These are phyloP conservation scores for Backusella mclennaniae DNA, from an alignment of 192 early-diverging fungal genomes.

Conservation along the genomic window DNA sequence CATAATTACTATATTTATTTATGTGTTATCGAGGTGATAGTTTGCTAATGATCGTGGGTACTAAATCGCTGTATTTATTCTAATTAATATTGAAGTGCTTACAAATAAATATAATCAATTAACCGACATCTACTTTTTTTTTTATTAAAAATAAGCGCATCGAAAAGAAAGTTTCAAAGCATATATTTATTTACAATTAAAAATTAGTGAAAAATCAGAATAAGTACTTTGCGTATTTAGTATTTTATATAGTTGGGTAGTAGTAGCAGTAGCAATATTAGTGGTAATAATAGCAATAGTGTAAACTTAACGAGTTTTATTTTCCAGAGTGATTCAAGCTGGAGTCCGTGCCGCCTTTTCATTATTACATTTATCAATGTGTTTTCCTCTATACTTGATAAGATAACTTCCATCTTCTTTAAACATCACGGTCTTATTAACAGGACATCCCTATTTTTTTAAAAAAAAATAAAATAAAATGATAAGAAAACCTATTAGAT, in stretches of 20 bases:
- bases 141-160: background rate
- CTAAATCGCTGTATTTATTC: background rate
- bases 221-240: background rate
- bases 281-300: no score
- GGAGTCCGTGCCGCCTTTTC: conserved; percentile 23
- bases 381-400: conserved; percentile 55
- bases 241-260: background rate
- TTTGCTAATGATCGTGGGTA: background rate
- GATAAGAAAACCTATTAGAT: background rate
- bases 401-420: conserved; percentile 48
- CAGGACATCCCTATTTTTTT: conserved; percentile 30
- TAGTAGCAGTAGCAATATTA: no score
- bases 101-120: background rate
- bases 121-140: no score
- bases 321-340: background rate
- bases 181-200: background rate
- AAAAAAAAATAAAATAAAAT: background rate
- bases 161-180: background rate
- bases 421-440: conserved; percentile 56
- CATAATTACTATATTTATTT: background rate
- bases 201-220: background rate
- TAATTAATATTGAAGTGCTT: background rate
- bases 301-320: background rate
- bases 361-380: conserved; percentile 46
- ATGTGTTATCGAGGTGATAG: background rate